Conservation (phyloP, 2,329 filamentous ascomycete genomes). For the Fusarium pseudocircinatum region DNA sequence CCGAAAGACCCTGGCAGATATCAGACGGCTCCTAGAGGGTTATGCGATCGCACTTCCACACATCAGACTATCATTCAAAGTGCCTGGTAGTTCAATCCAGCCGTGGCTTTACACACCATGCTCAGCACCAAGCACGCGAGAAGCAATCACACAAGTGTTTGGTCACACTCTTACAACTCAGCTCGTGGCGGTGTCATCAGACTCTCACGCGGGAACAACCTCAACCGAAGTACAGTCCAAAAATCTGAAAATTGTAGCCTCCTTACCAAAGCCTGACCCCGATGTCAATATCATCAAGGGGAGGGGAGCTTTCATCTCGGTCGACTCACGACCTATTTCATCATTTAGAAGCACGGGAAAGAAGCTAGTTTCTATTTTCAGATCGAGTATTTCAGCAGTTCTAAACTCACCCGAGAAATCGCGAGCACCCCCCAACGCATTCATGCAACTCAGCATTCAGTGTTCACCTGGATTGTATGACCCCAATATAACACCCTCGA, state of each 20-base stretch:
- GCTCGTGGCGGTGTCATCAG: constrained; percentile 58
- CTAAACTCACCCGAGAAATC: constrained; percentile 37
- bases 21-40: constrained; percentile 68
- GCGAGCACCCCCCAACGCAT: constrained; percentile 59
- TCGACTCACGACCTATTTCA: constrained; percentile 74
- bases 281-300: constrained; percentile 53
- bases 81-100: constrained; percentile 63
- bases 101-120: constrained; percentile 71
- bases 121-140: constrained; percentile 57
- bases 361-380: constrained; percentile 65
- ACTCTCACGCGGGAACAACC: neutral
- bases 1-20: constrained; percentile 63
- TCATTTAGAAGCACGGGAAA: constrained; percentile 65
- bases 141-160: constrained; percentile 70
- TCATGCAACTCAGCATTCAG: constrained; percentile 70
- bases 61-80: constrained; percentile 68
- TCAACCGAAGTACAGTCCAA: neutral
- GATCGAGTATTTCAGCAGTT: constrained; percentile 55
- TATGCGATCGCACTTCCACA: constrained; percentile 74
- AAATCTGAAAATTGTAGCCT: constrained; percentile 49
- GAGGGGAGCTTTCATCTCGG: constrained; percentile 69
- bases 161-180: constrained; percentile 65
- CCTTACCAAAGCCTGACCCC: constrained; percentile 64
- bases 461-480: constrained; percentile 74
- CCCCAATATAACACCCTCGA: constrained; percentile 75